A percentile compares a stretch with the other conserved stretches of the same genome.
phyloP scores from a whole-genome alignment of 1,284 basidiomycete species.

The Phaffia rhodozyma region DNA sequence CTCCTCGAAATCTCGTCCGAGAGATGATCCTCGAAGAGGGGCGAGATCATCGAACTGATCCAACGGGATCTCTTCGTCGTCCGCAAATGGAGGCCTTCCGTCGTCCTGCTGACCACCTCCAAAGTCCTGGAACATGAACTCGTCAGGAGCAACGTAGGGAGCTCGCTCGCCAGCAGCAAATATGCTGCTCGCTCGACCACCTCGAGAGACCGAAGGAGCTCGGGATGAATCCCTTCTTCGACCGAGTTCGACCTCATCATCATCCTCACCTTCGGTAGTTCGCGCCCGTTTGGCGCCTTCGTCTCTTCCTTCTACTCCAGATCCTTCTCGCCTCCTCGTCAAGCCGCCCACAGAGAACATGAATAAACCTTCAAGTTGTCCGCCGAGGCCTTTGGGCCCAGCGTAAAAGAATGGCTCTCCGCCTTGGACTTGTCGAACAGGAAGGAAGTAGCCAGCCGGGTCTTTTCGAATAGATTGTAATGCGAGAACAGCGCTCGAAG shows the following conservation, averaged over 20 bases:
- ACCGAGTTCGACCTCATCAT: slow-evolving; percentile 48
- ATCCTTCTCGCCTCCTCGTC: slow-evolving; percentile 38
- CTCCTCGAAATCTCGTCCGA: slow-evolving; percentile 25
- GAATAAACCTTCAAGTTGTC: slow-evolving; percentile 71
- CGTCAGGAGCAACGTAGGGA: background rate
- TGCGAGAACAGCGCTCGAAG: slow-evolving; percentile 65
- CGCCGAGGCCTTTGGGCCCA: slow-evolving; percentile 60
- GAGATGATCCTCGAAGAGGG: slow-evolving; percentile 2
- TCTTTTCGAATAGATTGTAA: slow-evolving; percentile 73
- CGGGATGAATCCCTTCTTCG: slow-evolving; percentile 33
- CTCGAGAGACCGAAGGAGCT: slow-evolving; percentile 12
- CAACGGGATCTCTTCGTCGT: too few species aligned
- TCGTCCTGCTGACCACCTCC: background rate
- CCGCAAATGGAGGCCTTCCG: background rate
- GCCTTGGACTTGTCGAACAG: slow-evolving; percentile 50
- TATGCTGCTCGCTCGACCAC: slow-evolving; percentile 6
- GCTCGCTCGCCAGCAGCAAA: background rate
- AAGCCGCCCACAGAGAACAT: slow-evolving; percentile 46
- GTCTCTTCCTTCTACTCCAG: slow-evolving; percentile 38
- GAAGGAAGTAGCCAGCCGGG: slow-evolving; percentile 71
- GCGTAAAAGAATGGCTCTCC: slow-evolving; percentile 61
- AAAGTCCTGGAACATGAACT: background rate
- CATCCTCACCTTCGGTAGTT: slow-evolving; percentile 11
- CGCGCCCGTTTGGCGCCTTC: slow-evolving; percentile 24
- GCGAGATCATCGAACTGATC: background rate